Base-by-base conservation (phyloP, 306 rosid species). In the Oemleria cerasiformis region DNA sequence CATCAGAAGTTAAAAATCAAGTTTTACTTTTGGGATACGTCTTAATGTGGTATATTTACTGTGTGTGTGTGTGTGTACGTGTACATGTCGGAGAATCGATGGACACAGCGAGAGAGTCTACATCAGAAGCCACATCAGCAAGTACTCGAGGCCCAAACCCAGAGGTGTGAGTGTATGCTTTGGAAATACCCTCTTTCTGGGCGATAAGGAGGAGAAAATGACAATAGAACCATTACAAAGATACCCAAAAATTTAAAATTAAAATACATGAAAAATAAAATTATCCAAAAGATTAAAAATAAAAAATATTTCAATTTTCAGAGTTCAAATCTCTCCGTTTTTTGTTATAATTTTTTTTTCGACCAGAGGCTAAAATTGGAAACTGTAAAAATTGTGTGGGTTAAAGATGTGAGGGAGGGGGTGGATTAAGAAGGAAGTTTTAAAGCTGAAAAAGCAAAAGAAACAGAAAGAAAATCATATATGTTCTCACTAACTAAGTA, bases 391-490 rank as follows among this genome's bases (percentile, higher is more conserved):
- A 72, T 44, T 8, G 53, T 62, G 63, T 34, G n/a, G 71, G 73
- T 44, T 53, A 64, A 73, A 68, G 50, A 70, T 62, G 39, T 12
- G 73, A 50, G 8, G 12, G 10, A 39, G 58, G 61, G 74, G 66
- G 10, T 66, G 73, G 25, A 53, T 73, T 76, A 39, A 43, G 66
- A 74, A 59, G 76, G 73, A 69, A 67, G 44, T 71, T 47, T 78
- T 80, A 81, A 73, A 80, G 84, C 84, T 84, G 84, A 76, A 78
- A 88, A 76, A 77, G 86, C 72, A 75, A 74, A 78, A 76, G 83
- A 79, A 78, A 74, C 69, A 65, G 50, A 79, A 76, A 74, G 79
- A 75, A 81, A 73, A 49, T 66, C 72, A 66, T 30, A 30, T 2
- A 30, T 56, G 51, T 78, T 85, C 73, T 81, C 63, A 48, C 78